phyloP scores from a whole-genome alignment of 192 early-diverging fungal species.

The Entomortierella chlamydospora region DNA sequence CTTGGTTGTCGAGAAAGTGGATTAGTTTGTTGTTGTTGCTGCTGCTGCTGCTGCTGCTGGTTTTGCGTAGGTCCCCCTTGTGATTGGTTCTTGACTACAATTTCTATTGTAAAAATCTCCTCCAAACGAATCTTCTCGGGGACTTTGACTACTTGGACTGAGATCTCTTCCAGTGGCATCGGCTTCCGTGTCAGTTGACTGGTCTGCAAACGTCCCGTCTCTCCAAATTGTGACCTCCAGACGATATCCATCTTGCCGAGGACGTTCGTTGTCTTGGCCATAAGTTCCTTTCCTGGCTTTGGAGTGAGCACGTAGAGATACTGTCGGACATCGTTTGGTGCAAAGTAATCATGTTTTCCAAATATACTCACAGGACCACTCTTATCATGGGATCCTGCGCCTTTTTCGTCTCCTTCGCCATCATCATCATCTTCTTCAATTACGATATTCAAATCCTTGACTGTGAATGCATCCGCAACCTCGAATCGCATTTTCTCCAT shows the following conservation, averaged over 20 bases:
- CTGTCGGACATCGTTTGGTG: constrained; percentile 88
- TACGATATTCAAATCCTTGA: constrained; percentile 72
- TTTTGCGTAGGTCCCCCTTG: constrained; percentile 12
- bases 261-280: constrained; percentile 79
- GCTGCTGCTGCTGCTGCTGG: constrained; percentile 8
- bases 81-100: constrained; percentile 55
- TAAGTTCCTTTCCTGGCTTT: constrained; percentile 63
- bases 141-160: constrained; percentile 65
- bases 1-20: constrained; percentile 2
- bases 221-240: constrained; percentile 94
- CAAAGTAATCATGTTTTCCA: constrained; percentile 64
- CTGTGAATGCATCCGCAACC: constrained; percentile 75
- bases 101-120: constrained; percentile 71
- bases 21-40: constrained; percentile 3
- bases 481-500: constrained; percentile 93
- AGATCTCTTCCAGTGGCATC: constrained; percentile 76
- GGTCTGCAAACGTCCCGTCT: constrained; percentile 91
- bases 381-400: not conserved
- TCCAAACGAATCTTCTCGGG: constrained; percentile 65
- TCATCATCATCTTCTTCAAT: constrained; percentile 34
- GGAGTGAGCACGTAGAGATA: constrained; percentile 89
- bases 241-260: constrained; percentile 95
- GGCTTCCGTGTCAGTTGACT: constrained; percentile 90
- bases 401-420: not conserved
- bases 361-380: constrained; percentile 57